Percentiles rank a stretch among this genome's conserved stretches.
These are phyloP conservation scores for Inga oerstediana DNA, from an alignment of 306 rosid genomes.

Conservation along the genomic window DNA sequence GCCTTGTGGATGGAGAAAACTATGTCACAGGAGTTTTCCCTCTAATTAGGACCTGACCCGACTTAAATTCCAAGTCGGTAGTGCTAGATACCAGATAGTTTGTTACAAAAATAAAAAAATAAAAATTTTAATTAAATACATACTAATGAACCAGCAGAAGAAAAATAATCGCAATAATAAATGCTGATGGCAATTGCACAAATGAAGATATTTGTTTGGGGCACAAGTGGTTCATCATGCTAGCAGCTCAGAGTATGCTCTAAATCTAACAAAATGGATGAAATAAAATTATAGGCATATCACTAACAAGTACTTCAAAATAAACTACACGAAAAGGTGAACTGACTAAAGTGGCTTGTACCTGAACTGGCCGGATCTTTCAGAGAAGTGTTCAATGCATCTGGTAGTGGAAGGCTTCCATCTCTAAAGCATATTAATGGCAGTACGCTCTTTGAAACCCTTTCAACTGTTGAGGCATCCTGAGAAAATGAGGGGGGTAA, in stretches of 20 bases:
- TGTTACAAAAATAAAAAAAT: background rate
- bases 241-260: background rate
- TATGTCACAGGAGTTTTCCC: background rate
- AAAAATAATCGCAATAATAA: background rate
- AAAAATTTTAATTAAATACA: background rate
- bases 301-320: conserved; percentile 8
- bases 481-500: conserved; percentile 39
- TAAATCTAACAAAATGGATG: background rate
- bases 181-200: background rate
- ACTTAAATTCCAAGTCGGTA: background rate
- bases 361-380: conserved; percentile 54
- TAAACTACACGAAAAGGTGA: conserved; percentile 10
- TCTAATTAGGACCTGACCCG: background rate
- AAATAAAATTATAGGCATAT: background rate
- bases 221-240: background rate
- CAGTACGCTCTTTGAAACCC: conserved; percentile 46
- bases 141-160: background rate
- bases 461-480: conserved; percentile 56
- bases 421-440: conserved; percentile 80
- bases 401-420: conserved; percentile 85
- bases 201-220: background rate
- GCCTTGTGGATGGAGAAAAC: background rate
- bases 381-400: conserved; percentile 53
- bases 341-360: conserved; percentile 4
- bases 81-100: background rate